Evolutionary conservation across 169 alveolate species (phyloP).

Genomic region (Cryptosporidium sp.): DNA sequence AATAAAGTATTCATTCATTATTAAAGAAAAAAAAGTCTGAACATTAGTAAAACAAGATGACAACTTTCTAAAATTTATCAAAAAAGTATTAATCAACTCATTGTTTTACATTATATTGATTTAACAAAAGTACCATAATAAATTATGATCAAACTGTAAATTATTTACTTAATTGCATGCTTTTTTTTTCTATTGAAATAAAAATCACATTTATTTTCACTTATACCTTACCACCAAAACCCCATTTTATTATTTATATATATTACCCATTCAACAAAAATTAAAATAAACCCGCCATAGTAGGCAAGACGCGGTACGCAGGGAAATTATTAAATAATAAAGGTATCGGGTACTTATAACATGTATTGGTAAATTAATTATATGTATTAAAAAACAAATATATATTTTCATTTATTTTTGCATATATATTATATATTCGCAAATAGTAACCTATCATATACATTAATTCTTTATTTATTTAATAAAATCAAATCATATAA

Average conservation of each 20-base stretch:
- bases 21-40: background rate
- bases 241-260: background rate
- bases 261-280: background rate
- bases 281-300: background rate
- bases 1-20: too few species aligned
- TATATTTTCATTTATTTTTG: background rate
- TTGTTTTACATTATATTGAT: background rate
- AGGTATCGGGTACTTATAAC: slow-evolving; percentile 20
- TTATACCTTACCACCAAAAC: background rate
- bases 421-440: background rate
- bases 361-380: background rate
- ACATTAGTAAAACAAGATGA: background rate
- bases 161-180: background rate
- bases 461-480: background rate
- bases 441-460: too few species aligned
- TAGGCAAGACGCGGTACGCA: slow-evolving; percentile 1
- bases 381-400: background rate
- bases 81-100: background rate
- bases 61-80: background rate
- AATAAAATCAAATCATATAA: background rate
- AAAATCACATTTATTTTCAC: background rate
- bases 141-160: background rate
- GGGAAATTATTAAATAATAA: background rate
- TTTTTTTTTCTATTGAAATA: background rate
- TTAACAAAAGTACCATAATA: too few species aligned